These are phyloP conservation scores for Pulveroboletus sp. DNA, from an alignment of 1,284 basidiomycete species.

Conservation along the genomic window DNA sequence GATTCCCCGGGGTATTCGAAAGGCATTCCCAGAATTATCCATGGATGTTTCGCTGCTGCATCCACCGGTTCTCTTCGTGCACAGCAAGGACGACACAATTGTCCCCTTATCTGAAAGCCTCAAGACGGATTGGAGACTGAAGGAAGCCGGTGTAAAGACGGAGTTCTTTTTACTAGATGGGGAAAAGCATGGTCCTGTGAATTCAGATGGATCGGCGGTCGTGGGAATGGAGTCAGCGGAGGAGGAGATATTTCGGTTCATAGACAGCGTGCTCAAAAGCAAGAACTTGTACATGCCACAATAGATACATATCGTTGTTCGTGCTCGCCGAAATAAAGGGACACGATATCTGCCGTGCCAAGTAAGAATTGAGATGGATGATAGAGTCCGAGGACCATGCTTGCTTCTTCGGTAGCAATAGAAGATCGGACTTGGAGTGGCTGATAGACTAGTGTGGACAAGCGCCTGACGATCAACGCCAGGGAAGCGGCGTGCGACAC, in stretches of 20 bases:
- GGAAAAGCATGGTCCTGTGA: background rate
- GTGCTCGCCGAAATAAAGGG: background rate
- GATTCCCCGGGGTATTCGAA: background rate
- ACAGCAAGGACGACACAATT: slow-evolving; percentile 6
- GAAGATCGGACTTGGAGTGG: background rate
- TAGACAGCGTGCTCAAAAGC: background rate
- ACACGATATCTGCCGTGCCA: background rate
- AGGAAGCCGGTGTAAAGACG: background rate
- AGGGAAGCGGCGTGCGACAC: too few relatives aligned
- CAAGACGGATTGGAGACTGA: background rate
- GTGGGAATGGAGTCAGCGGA: background rate
- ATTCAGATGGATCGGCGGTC: slow-evolving; percentile 4
- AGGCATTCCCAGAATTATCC: background rate
- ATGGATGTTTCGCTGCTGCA: background rate
- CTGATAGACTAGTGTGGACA: background rate
- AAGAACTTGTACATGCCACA: background rate
- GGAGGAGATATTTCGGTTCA: slow-evolving; percentile 2
- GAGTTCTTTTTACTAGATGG: slow-evolving; percentile 5
- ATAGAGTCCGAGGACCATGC: too few relatives aligned
- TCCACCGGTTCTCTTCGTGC: slow-evolving; percentile 5
- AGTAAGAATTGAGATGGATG: background rate
- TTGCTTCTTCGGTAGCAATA: too few relatives aligned
- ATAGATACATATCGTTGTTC: background rate
- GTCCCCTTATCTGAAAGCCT: slow-evolving; percentile 8
- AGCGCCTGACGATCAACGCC: too few relatives aligned